These are phyloP conservation scores for Pestalotiopsis sp. DNA, from an alignment of 2,329 filamentous ascomycete genomes.

Conservation along the genomic window DNA sequence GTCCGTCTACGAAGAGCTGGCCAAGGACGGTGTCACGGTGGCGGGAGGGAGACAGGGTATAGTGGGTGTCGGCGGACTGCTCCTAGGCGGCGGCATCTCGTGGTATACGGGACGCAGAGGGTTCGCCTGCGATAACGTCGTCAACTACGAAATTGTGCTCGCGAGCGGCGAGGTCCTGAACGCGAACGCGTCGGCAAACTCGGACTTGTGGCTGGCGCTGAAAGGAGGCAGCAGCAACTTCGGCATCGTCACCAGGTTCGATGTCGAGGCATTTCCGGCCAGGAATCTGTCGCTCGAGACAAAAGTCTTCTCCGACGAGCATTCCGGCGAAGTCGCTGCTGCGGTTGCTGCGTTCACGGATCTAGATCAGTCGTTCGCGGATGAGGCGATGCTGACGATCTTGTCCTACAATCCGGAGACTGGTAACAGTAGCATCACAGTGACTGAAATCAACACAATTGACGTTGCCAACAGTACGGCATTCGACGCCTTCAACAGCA, in stretches of 20 bases:
- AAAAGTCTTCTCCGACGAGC: not conserved
- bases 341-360: slow-evolving; percentile 24
- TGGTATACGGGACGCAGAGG: slow-evolving; percentile 10
- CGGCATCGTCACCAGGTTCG: slow-evolving; percentile 42
- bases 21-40: slow-evolving; percentile 17
- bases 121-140: slow-evolving; percentile 41
- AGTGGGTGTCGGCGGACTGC: slow-evolving; percentile 24
- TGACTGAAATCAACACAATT: not conserved
- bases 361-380: slow-evolving; percentile 11
- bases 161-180: slow-evolving; percentile 44
- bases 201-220: slow-evolving; percentile 48
- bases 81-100: slow-evolving; percentile 22
- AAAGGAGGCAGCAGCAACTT: slow-evolving; percentile 53
- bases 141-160: slow-evolving; percentile 46
- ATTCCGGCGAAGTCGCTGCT: not conserved
- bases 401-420: not conserved
- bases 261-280: slow-evolving; percentile 33
- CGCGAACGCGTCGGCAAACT: slow-evolving; percentile 32
- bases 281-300: not conserved
- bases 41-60: slow-evolving; percentile 16
- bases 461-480: not conserved
- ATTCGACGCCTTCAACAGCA: not conserved
- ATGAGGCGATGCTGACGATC: not conserved
- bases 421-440: not conserved
- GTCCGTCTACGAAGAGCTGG: slow-evolving; percentile 28